A percentile compares a stretch with the other conserved stretches of the same genome.
These are phyloP conservation scores for Fusarium ambrosium DNA, from an alignment of 2,329 filamentous ascomycete genomes.

Conservation along the genomic window DNA sequence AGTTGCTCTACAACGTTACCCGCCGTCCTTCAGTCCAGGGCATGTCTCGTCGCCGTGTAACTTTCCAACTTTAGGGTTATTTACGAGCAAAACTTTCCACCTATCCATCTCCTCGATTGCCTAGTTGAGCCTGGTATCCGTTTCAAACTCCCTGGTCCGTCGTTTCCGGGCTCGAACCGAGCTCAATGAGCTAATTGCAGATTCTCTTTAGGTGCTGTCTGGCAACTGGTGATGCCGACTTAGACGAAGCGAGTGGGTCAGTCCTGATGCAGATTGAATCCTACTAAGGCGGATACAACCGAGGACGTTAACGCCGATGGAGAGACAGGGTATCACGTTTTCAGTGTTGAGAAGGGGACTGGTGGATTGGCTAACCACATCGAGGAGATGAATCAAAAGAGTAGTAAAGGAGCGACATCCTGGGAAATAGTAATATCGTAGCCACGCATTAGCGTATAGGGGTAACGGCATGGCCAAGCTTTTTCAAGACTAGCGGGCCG, in stretches of 20 bases:
- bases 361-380: background rate
- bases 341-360: background rate
- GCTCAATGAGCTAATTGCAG: background rate
- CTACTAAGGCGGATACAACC: background rate
- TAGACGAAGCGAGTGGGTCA: background rate
- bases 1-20: background rate
- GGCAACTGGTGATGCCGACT: background rate
- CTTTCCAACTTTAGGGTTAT: background rate
- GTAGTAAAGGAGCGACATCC: background rate
- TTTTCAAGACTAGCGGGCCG: background rate
- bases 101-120: background rate
- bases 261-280: background rate
- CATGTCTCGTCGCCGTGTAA: background rate
- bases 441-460: background rate
- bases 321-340: background rate
- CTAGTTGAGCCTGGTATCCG: background rate
- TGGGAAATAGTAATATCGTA: background rate
- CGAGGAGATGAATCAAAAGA: background rate
- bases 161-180: background rate
- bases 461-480: background rate
- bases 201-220: background rate
- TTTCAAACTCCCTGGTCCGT: no score
- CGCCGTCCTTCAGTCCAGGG: background rate
- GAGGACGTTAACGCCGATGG: background rate
- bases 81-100: background rate